These are phyloP conservation scores for Prunus davidiana DNA, from an alignment of 306 rosid genomes.

Conservation along the genomic window DNA sequence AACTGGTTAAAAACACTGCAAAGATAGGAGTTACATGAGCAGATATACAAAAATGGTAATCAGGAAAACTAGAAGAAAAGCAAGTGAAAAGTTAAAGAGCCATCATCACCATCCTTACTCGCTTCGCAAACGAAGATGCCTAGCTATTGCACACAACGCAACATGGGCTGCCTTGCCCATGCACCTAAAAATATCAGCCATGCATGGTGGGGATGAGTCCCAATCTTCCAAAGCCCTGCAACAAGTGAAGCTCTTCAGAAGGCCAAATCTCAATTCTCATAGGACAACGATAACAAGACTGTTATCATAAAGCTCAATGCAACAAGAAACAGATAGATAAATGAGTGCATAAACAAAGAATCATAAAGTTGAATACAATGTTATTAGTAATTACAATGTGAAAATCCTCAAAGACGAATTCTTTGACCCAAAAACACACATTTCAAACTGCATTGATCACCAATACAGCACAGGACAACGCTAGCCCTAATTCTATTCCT, in stretches of 20 bases:
- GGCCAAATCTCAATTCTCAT: neutral
- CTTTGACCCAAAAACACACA: neutral
- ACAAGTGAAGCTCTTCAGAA: slow-evolving; percentile 11
- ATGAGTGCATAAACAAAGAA: neutral
- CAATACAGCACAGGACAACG: neutral
- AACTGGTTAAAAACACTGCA: slow-evolving; percentile 88
- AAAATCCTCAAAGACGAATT: neutral
- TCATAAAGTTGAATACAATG: neutral
- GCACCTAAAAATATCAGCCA: slow-evolving; percentile 86
- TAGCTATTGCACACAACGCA: slow-evolving; percentile 79
- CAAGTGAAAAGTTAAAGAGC: slow-evolving; percentile 1
- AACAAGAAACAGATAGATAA: neutral
- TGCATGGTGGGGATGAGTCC: slow-evolving; percentile 93
- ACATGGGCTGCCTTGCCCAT: slow-evolving; percentile 92
- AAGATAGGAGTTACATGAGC: slow-evolving; percentile 21
- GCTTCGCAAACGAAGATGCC: slow-evolving; percentile 91
- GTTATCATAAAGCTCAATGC: neutral
- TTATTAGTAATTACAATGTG: neutral
- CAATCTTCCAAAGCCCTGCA: slow-evolving; percentile 93
- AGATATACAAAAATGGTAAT: slow-evolving; percentile 3
- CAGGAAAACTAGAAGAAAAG: slow-evolving; percentile 2
- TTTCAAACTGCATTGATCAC: neutral
- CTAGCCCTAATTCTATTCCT: neutral
- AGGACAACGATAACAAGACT: neutral
- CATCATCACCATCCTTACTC: slow-evolving; percentile 60